Conservation (phyloP, 768 basidiomycete genomes). For the Collybia nuda region DNA sequence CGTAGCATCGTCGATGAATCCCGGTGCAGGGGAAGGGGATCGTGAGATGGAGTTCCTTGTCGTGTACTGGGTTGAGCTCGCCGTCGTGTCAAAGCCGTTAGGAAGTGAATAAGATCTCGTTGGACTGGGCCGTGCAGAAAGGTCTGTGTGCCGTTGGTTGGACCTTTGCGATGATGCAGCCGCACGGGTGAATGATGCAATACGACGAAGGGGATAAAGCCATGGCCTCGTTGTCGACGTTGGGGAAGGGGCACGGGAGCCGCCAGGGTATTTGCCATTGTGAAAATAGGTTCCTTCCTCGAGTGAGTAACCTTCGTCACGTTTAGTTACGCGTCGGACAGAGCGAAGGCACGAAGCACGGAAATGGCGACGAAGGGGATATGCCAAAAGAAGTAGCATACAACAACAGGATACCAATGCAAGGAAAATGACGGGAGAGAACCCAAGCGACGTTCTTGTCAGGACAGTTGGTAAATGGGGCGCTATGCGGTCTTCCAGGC, state of each 20-base stretch:
- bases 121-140: slow-evolving; percentile 28
- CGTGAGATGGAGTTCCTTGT: slow-evolving; percentile 36
- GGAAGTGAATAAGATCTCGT: slow-evolving; percentile 37
- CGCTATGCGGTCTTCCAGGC: slow-evolving; percentile 61
- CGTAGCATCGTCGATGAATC: slow-evolving; percentile 35
- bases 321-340: slow-evolving; percentile 33
- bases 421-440: slow-evolving; percentile 65
- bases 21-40: slow-evolving; percentile 47
- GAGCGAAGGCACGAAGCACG: slow-evolving; percentile 46
- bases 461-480: slow-evolving; percentile 68
- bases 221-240: slow-evolving; percentile 26
- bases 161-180: slow-evolving; percentile 22
- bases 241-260: slow-evolving; percentile 32
- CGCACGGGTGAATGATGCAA: slow-evolving; percentile 25
- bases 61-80: slow-evolving; percentile 37
- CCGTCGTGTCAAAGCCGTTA: slow-evolving; percentile 21
- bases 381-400: slow-evolving; percentile 41
- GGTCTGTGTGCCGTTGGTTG: slow-evolving; percentile 21
- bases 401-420: slow-evolving; percentile 47
- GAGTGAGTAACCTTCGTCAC: slow-evolving; percentile 40
- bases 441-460: slow-evolving; percentile 65
- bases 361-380: slow-evolving; percentile 59
- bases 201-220: slow-evolving; percentile 33
- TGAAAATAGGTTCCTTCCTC: slow-evolving; percentile 47
- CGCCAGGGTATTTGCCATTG: slow-evolving; percentile 13